phyloP scores from a whole-genome alignment of 768 basidiomycete species.

The Hemileccinum rubropunctum region DNA sequence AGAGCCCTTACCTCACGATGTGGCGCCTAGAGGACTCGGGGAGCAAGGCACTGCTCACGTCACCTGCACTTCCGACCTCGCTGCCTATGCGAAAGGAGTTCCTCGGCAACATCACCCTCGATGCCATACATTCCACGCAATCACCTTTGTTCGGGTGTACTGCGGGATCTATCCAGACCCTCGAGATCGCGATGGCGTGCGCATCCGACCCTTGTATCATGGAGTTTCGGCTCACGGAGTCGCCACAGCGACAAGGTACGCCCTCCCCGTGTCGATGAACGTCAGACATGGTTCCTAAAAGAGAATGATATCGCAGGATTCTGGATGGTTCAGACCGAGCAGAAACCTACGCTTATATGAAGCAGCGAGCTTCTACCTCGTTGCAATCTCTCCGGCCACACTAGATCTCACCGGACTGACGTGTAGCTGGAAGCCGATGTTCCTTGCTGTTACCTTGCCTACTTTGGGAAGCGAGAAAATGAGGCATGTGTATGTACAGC shows the following conservation, averaged over 20 bases:
- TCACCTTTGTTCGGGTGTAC: conserved; percentile 15
- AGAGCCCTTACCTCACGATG: conserved; percentile 13
- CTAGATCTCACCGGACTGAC: too few species aligned
- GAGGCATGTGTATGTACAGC: too few species aligned
- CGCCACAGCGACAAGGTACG: conserved; percentile 22
- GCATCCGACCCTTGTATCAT: conserved; percentile 21
- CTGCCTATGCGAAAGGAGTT: conserved; percentile 10
- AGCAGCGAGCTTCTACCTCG: neutral
- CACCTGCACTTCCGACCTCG: conserved; percentile 9
- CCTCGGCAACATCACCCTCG: conserved; percentile 18
- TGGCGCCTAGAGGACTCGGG: conserved; percentile 16
- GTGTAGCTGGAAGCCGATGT: too few species aligned
- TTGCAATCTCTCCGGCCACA: too few species aligned
- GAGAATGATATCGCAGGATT: conserved; percentile 10
- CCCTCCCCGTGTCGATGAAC: neutral
- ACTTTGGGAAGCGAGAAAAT: too few species aligned
- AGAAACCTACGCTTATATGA: neutral
- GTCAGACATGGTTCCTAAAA: neutral
- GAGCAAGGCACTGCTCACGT: conserved; percentile 4
- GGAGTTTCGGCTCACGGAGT: conserved; percentile 18
- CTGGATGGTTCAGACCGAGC: conserved; percentile 19
- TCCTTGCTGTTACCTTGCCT: too few species aligned
- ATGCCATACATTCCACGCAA: conserved; percentile 1
- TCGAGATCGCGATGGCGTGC: conserved; percentile 22
- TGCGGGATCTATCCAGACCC: conserved; percentile 17